A percentile compares a stretch with the other conserved stretches of the same genome.
These are phyloP conservation scores for barrel medic (Medicago truncatula) DNA, from an alignment of 306 rosid genomes.

Conservation along the genomic window DNA sequence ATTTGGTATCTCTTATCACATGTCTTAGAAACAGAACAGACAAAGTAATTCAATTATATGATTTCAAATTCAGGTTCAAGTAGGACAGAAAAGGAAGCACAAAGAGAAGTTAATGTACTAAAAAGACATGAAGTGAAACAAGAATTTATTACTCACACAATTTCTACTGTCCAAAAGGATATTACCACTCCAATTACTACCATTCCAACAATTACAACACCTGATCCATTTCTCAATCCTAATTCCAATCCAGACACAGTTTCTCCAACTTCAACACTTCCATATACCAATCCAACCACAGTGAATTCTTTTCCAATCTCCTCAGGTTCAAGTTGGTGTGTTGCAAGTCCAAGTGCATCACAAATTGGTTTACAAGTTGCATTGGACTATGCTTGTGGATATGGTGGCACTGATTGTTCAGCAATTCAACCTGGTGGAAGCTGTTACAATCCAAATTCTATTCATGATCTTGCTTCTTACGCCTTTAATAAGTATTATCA, in stretches of 20 bases:
- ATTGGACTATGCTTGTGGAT: slow-evolving; percentile 88
- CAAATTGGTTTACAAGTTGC: slow-evolving; percentile 69
- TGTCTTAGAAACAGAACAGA: slow-evolving; percentile 41
- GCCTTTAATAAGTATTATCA: slow-evolving; percentile 82
- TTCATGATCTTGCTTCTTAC: slow-evolving; percentile 75
- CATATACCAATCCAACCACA: slow-evolving; percentile 53
- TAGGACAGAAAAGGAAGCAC: slow-evolving; percentile 50
- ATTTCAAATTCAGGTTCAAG: slow-evolving; percentile 60
- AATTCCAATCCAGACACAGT: slow-evolving; percentile 68
- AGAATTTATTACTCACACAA: slow-evolving; percentile 36
- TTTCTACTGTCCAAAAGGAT: slow-evolving; percentile 60
- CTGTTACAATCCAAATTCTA: slow-evolving; percentile 66
- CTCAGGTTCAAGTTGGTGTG: slow-evolving; percentile 76
- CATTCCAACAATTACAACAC: slow-evolving; percentile 60
- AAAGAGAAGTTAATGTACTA: slow-evolving; percentile 47
- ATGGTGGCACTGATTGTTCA: slow-evolving; percentile 74
- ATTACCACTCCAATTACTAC: slow-evolving; percentile 84
- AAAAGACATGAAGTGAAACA: slow-evolving; percentile 43
- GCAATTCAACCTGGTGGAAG: slow-evolving; percentile 70
- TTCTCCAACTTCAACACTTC: slow-evolving; percentile 59
- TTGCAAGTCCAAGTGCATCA: slow-evolving; percentile 71
- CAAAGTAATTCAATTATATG: slow-evolving; percentile 49
- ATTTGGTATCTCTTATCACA: slow-evolving; percentile 37
- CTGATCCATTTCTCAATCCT: slow-evolving; percentile 60
- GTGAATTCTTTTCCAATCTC: slow-evolving; percentile 47